Base-by-base conservation (phyloP, 176 grass and related monocot genomes). In the Cymbopogon citratus region DNA sequence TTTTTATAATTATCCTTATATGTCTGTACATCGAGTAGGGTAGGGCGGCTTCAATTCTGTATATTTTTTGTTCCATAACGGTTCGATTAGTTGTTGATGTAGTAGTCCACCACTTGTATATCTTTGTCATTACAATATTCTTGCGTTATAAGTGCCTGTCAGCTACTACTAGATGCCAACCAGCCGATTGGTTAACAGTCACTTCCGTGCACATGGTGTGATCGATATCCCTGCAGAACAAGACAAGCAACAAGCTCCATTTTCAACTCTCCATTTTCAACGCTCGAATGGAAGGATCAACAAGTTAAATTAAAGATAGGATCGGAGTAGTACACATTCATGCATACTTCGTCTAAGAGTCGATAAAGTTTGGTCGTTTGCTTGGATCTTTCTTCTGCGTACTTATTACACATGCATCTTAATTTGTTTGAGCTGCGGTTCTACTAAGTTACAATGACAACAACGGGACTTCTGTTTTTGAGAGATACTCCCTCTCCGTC, bases 201-300 rank as follows among this genome's bases (percentile, higher is more conserved):
- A 29, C 61, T 59, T 56, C 44, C 19, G 24, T 74, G 46, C 35
- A 57, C 26, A 80, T 65, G n/a, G 3, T 61, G 3, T 61, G n/a
- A 3, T 12, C 10, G 25, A 33, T 80, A 54, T 25, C 39, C 15
- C 70, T 65, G 44, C 10, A 71, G 14, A 41, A 3, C 21, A 51
- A 35, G n/a, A 60, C 61, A 76, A 29, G 43, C 19, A 57, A 57
- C 52, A 57, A 57, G 52, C 52, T 49, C 63, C 14, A 16, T 48
- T 80, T 65, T 51, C 28, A 73, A 63, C n/a, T n/a, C 52, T 49
- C 63, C 14, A 16, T 48, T 80, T 65, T 51, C 28, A 73, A 63
- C n/a, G n/a, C n/a, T n/a, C n/a, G 18, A 11, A 59, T 28, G 66
- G 48, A 54, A 25, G 19, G 51, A 69, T 45, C 64, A 11, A 33